phyloP scores from a whole-genome alignment of 345 rosid genomes.

The Aquilaria sinensis region DNA sequence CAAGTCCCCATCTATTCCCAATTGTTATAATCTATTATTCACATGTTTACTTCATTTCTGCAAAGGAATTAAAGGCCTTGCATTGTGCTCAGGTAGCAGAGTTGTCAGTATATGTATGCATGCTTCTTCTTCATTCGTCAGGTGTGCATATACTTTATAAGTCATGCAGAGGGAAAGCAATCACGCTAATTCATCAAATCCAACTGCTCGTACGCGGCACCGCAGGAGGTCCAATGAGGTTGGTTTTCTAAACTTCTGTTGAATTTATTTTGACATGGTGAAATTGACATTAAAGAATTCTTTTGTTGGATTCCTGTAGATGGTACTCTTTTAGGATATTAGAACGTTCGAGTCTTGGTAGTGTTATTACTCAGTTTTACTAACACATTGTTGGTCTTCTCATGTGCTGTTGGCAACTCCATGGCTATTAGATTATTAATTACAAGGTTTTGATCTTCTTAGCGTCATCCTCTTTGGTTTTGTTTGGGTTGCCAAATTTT shows the following conservation, averaged over 20 bases:
- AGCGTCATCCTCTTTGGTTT: not conserved
- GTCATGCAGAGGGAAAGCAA: constrained; percentile 61
- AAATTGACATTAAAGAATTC: no score
- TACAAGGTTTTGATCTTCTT: no score
- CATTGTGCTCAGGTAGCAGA: constrained; percentile 6
- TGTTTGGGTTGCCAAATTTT: constrained; percentile 2
- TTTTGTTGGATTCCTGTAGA: no score
- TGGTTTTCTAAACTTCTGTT: constrained; percentile 6
- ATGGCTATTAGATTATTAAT: no score
- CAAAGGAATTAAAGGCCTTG: not conserved
- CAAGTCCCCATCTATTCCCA: no score
- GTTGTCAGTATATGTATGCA: constrained; percentile 1
- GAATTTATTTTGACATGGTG: not conserved
- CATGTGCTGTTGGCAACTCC: no score
- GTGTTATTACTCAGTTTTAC: no score
- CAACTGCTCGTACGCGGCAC: constrained; percentile 46
- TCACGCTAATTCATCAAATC: constrained; percentile 36
- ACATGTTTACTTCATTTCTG: not conserved
- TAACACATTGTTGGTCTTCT: no score
- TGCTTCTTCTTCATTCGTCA: not conserved
- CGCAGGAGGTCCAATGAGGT: constrained; percentile 77
- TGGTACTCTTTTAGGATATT: no score
- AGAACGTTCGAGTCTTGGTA: no score
- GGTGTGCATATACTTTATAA: constrained; percentile 8
- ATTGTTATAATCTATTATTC: no score